These are phyloP conservation scores for Coemansia sp. DNA, from an alignment of 192 early-diverging fungal genomes.

Conservation along the genomic window DNA sequence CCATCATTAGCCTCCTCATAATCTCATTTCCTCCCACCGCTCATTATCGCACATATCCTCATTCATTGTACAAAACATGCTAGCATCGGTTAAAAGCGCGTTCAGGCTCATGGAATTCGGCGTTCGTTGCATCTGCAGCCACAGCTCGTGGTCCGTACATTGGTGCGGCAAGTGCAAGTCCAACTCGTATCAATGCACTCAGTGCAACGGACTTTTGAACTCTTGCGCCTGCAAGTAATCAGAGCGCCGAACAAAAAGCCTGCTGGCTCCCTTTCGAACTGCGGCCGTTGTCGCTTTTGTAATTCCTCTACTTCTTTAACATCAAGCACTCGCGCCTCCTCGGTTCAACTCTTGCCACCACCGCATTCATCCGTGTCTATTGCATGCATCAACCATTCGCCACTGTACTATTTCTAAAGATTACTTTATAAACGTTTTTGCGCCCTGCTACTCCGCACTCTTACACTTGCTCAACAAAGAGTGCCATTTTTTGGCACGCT, in stretches of 20 bases:
- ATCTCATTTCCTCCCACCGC: background rate
- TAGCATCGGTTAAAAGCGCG: slow-evolving; percentile 21
- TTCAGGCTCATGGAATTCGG: slow-evolving; percentile 39
- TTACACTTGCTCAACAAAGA: background rate
- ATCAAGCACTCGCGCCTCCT: background rate
- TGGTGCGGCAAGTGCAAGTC: slow-evolving; percentile 39
- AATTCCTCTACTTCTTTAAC: background rate
- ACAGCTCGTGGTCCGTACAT: slow-evolving; percentile 48
- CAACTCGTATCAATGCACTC: slow-evolving; percentile 49
- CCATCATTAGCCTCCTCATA: background rate
- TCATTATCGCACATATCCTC: background rate
- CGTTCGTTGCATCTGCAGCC: slow-evolving; percentile 42
- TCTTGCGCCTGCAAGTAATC: slow-evolving; percentile 27
- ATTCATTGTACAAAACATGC: slow-evolving; percentile 13
- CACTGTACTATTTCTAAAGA: background rate
- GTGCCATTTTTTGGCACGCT: background rate
- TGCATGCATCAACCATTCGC: background rate
- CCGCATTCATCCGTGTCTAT: background rate
- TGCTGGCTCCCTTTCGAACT: background rate
- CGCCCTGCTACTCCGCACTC: background rate
- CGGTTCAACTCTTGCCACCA: background rate
- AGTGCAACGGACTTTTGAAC: slow-evolving; percentile 41
- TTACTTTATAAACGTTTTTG: background rate
- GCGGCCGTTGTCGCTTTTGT: background rate
- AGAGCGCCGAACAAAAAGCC: background rate